Evolutionary conservation across 306 rosid species (phyloP).

Genomic region (Casuarina glauca): DNA sequence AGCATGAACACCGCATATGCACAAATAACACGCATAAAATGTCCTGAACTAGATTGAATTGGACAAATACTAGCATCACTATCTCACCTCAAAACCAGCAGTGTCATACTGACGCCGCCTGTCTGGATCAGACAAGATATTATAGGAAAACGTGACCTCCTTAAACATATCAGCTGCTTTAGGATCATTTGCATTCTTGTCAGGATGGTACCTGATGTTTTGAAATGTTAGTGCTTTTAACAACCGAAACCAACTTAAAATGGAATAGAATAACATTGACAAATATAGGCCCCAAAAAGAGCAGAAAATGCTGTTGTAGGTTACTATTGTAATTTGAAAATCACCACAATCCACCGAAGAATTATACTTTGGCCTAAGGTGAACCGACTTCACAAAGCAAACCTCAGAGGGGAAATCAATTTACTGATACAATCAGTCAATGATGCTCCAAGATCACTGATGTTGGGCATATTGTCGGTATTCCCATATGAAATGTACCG

Average conservation of each 20-base stretch:
- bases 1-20: constrained; percentile 22
- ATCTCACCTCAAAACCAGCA: constrained; percentile 92
- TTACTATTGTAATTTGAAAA: background rate
- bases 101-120: constrained; percentile 87
- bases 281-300: constrained; percentile 25
- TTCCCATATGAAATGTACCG: background rate
- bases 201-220: constrained; percentile 89
- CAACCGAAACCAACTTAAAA: constrained; percentile 15
- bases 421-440: background rate
- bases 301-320: background rate
- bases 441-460: background rate
- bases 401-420: background rate
- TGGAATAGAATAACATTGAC: constrained; percentile 22
- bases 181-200: constrained; percentile 98
- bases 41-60: constrained; percentile 26
- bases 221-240: constrained; percentile 20
- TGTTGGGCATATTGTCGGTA: background rate
- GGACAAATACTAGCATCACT: constrained; percentile 17
- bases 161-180: constrained; percentile 93
- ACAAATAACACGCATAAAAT: constrained; percentile 9
- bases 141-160: constrained; percentile 93
- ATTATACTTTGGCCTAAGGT: background rate
- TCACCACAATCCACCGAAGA: background rate
- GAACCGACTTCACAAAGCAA: background rate
- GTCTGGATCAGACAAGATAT: constrained; percentile 83